phyloP scores from a whole-genome alignment of 441 rosid species.

The Populus hybrid region DNA sequence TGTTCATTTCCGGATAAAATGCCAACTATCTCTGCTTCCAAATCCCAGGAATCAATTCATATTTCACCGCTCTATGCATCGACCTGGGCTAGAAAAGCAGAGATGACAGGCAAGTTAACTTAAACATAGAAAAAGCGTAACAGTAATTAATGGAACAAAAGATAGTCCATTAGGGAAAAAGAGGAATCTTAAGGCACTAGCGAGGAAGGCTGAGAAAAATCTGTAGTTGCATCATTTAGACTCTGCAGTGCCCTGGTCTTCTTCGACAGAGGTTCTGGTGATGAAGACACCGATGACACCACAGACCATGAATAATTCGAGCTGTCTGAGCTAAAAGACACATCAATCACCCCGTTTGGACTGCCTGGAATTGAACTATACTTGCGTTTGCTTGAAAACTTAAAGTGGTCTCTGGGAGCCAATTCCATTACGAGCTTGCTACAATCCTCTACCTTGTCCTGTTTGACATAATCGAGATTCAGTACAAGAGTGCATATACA shows the following conservation, averaged over 20 bases:
- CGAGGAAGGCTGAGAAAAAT: conserved; percentile 36
- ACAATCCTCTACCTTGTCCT: conserved; percentile 55
- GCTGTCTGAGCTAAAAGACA: conserved; percentile 57
- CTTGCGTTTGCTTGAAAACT: conserved; percentile 47
- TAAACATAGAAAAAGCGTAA: not conserved
- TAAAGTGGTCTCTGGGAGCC: conserved; percentile 19
- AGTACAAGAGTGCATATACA: not conserved
- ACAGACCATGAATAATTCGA: conserved; percentile 52
- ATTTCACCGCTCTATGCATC: not conserved
- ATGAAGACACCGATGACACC: conserved; percentile 42
- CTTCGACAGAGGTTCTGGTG: conserved; percentile 51
- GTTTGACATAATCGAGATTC: conserved; percentile 5
- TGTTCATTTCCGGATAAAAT: conserved; percentile 37
- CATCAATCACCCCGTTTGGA: conserved; percentile 65
- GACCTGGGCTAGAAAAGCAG: conserved; percentile 27
- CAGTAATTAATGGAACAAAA: conserved; percentile 18
- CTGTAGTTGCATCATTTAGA: conserved; percentile 23
- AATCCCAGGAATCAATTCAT: conserved; percentile 16
- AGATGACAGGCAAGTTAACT: conserved; percentile 61
- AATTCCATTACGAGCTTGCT: conserved; percentile 37
- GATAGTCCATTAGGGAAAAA: not conserved
- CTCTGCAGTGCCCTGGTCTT: conserved; percentile 36
- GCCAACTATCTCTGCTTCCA: conserved; percentile 54
- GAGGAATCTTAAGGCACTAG: conserved; percentile 21
- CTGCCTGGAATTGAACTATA: conserved; percentile 51